A percentile compares a stretch with the other conserved stretches of the same genome.
Evolutionary conservation across 805 yeast genomes (phyloP).

Genomic region (Candida boidinii): DNA sequence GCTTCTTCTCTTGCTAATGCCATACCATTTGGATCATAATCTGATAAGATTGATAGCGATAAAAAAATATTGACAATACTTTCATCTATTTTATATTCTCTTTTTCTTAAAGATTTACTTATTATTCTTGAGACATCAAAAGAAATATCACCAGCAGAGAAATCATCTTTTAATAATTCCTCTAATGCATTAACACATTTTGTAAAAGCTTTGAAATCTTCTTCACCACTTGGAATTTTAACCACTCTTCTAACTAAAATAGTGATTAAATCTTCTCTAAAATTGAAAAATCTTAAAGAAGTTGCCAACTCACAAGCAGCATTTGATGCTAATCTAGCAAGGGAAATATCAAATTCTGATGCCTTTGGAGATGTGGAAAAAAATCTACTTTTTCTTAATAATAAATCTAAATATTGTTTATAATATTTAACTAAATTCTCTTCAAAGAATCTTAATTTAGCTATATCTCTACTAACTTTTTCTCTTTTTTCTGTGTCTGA

Average conservation of each 20-base stretch:
- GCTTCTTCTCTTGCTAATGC: slow-evolving; percentile 35
- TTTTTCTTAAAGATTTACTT: slow-evolving; percentile 60
- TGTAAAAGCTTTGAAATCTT: slow-evolving; percentile 41
- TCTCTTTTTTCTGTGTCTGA: slow-evolving; percentile 76
- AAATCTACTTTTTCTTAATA: slow-evolving; percentile 30
- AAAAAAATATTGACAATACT: slow-evolving; percentile 66
- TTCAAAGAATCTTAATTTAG: slow-evolving; percentile 70
- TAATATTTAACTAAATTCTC: slow-evolving; percentile 67
- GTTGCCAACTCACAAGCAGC: slow-evolving; percentile 75
- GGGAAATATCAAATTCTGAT: slow-evolving; percentile 26
- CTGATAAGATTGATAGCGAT: slow-evolving; percentile 56
- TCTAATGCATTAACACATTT: slow-evolving; percentile 60
- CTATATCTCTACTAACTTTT: slow-evolving; percentile 77
- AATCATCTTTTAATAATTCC: slow-evolving; percentile 65
- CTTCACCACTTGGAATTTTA: slow-evolving; percentile 43
- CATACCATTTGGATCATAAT: slow-evolving; percentile 61
- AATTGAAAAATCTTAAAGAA: slow-evolving; percentile 72
- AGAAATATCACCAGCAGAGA: slow-evolving; percentile 70
- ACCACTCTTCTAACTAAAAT: slow-evolving; percentile 60
- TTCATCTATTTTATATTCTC: slow-evolving; percentile 78
- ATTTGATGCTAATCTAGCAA: slow-evolving; percentile 54
- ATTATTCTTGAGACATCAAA: slow-evolving; percentile 63
- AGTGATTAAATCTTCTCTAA: slow-evolving; percentile 63
- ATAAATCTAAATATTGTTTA: slow-evolving; percentile 50
- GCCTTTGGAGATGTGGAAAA: slow-evolving; percentile 22